These are phyloP conservation scores for Helicostylum pulchrum DNA, from an alignment of 192 early-diverging fungal genomes.

Conservation along the genomic window DNA sequence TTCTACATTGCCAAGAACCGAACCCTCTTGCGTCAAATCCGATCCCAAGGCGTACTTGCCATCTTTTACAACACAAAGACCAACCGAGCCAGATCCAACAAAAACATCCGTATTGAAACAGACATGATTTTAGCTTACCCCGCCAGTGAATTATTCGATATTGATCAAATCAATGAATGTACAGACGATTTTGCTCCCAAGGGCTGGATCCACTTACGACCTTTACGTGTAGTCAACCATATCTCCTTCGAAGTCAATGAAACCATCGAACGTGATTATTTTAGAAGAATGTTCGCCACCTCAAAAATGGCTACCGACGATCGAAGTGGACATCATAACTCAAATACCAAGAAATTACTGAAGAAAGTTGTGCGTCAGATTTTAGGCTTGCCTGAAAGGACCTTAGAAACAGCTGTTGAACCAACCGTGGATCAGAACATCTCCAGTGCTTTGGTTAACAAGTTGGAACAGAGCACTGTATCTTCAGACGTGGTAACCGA, in stretches of 20 bases:
- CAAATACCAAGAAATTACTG: slow-evolving; percentile 15
- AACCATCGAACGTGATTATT: slow-evolving; percentile 29
- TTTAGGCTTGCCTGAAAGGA: slow-evolving; percentile 14
- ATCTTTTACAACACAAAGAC: slow-evolving; percentile 33
- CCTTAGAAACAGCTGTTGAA: no score
- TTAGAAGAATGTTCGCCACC: slow-evolving; percentile 29
- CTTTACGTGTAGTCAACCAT: slow-evolving; percentile 15
- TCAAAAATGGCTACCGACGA: slow-evolving; percentile 27
- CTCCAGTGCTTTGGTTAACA: not conserved
- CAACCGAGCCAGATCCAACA: slow-evolving; percentile 12
- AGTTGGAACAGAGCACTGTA: not conserved
- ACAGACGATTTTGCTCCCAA: slow-evolving; percentile 29
- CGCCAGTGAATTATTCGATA: slow-evolving; percentile 26
- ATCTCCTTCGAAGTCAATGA: slow-evolving; percentile 28
- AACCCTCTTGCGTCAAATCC: slow-evolving; percentile 31
- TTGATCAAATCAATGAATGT: slow-evolving; percentile 31
- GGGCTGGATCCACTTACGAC: slow-evolving; percentile 30
- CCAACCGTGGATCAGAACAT: not conserved
- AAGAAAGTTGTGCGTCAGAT: slow-evolving; percentile 29
- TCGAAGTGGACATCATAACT: slow-evolving; percentile 13
- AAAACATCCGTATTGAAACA: slow-evolving; percentile 16
- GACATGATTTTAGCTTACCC: slow-evolving; percentile 28
- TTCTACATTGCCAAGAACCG: slow-evolving; percentile 41
- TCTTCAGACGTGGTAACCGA: not conserved
- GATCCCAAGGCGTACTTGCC: slow-evolving; percentile 25